Conservation (phyloP, 108 stramenopile genomes). For the Hondaea fermentalgiana region DNA sequence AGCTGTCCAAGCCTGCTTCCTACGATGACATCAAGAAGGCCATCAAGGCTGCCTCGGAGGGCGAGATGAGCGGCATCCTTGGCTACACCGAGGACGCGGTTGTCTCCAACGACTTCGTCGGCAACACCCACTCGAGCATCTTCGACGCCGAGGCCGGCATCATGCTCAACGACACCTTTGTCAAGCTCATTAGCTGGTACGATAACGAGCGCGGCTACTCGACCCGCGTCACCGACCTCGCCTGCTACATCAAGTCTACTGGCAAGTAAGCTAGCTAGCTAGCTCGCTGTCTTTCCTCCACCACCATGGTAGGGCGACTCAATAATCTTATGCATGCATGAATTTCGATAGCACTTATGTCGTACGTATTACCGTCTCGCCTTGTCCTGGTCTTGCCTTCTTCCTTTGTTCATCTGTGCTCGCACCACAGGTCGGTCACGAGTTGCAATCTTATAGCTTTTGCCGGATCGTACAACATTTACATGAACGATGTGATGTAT, state of each 20-base stretch:
- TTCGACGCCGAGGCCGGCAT: slow-evolving; percentile 96
- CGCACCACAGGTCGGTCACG: too few species aligned
- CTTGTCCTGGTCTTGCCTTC: too few species aligned
- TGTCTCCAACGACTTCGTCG: slow-evolving; percentile 92
- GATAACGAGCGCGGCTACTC: slow-evolving; percentile 68
- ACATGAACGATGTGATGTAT: too few species aligned
- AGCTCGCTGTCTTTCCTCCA: neutral
- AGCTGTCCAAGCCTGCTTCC: slow-evolving; percentile 73
- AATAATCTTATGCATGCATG: too few species aligned
- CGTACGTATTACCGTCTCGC: too few species aligned
- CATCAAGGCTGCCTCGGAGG: slow-evolving; percentile 78
- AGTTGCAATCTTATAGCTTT: too few species aligned
- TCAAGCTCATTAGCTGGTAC: slow-evolving; percentile 65
- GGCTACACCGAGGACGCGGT: slow-evolving; percentile 97
- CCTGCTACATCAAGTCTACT: slow-evolving; percentile 77
- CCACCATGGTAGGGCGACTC: neutral
- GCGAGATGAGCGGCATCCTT: slow-evolving; percentile 92
- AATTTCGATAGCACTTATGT: too few species aligned
- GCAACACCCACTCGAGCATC: slow-evolving; percentile 88
- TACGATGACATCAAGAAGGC: slow-evolving; percentile 95
- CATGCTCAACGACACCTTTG: slow-evolving; percentile 59
- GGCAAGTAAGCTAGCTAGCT: neutral
- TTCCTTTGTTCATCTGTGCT: too few species aligned
- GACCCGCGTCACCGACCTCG: slow-evolving; percentile 58
- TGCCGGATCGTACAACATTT: too few species aligned